Percentiles rank a stretch among this genome's conserved stretches.
Conservation (phyloP, 768 basidiomycete species). For the Fomitopsis serialis region DNA sequence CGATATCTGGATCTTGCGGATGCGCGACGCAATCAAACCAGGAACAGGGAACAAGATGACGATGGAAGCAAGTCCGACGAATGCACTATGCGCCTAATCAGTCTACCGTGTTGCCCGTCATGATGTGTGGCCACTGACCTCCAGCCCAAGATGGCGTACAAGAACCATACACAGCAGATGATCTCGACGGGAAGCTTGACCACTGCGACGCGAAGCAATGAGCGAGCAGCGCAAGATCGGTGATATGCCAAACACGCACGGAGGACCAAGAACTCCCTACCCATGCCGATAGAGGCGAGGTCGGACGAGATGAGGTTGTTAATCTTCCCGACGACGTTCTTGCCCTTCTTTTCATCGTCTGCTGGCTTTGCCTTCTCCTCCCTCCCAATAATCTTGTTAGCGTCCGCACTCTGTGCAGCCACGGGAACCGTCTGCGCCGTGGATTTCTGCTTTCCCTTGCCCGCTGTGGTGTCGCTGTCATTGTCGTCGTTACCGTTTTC, state of each 20-base stretch:
- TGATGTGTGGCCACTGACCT: constrained; percentile 26
- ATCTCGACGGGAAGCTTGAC: constrained; percentile 7
- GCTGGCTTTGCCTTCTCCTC: constrained; percentile 20
- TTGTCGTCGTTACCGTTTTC: not conserved
- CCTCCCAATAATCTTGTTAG: constrained; percentile 20
- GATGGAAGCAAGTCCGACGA: constrained; percentile 40
- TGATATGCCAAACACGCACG: constrained; percentile 2
- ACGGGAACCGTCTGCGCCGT: not conserved
- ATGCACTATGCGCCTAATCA: constrained; percentile 17
- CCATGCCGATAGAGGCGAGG: constrained; percentile 25
- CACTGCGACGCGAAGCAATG: not conserved
- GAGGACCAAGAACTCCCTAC: constrained; percentile 19
- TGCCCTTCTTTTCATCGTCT: constrained; percentile 34
- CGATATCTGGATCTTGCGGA: constrained; percentile 29
- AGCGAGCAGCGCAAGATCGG: not conserved
- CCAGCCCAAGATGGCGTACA: constrained; percentile 23
- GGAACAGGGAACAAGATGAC: constrained; percentile 38
- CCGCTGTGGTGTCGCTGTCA: constrained; percentile 4
- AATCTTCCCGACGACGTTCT: constrained; percentile 58
- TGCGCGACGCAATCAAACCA: constrained; percentile 30
- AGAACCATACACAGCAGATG: constrained; percentile 31
- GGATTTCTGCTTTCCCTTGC: constrained; percentile 10
- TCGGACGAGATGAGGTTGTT: constrained; percentile 76
- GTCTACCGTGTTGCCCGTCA: not conserved
- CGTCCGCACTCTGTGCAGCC: constrained; percentile 1